Conservation (phyloP, 2,329 filamentous ascomycete species). For the Colletotrichum sp. region DNA sequence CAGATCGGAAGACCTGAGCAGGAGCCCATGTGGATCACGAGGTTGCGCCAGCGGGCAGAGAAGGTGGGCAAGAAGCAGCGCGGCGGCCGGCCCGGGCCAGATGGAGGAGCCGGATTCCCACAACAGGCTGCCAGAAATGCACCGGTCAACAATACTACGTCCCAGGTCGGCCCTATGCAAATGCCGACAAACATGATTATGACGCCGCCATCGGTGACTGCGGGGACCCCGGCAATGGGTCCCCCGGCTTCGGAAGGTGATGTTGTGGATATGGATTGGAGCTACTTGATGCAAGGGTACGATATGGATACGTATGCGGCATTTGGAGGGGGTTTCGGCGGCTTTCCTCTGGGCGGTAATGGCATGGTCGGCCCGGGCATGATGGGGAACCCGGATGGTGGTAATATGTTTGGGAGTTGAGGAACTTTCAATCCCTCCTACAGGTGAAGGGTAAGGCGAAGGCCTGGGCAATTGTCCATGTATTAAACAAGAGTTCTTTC, state of each 20-base stretch:
- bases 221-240: constrained; percentile 19
- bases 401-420: constrained; percentile 18
- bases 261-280: constrained; percentile 52
- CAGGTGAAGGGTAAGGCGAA: not conserved
- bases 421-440: not conserved
- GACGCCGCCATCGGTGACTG: constrained; percentile 31
- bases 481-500: not conserved
- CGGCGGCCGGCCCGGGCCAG: not conserved
- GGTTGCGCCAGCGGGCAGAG: constrained; percentile 50
- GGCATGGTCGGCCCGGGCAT: constrained; percentile 22
- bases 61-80: constrained; percentile 30
- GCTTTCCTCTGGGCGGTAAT: constrained; percentile 16
- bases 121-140: constrained; percentile 30
- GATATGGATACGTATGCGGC: constrained; percentile 34
- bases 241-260: constrained; percentile 31
- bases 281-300: constrained; percentile 49
- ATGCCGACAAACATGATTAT: constrained; percentile 33
- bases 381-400: constrained; percentile 24
- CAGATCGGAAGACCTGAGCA: constrained; percentile 46
- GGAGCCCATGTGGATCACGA: constrained; percentile 51
- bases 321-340: constrained; percentile 28
- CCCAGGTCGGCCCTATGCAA: constrained; percentile 25
- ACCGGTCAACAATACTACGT: constrained; percentile 23
- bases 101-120: not conserved
- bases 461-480: not conserved